Evolutionary conservation across 2,329 filamentous ascomycete genomes (phyloP).

Genomic region (Magnaporthales sp.): DNA sequence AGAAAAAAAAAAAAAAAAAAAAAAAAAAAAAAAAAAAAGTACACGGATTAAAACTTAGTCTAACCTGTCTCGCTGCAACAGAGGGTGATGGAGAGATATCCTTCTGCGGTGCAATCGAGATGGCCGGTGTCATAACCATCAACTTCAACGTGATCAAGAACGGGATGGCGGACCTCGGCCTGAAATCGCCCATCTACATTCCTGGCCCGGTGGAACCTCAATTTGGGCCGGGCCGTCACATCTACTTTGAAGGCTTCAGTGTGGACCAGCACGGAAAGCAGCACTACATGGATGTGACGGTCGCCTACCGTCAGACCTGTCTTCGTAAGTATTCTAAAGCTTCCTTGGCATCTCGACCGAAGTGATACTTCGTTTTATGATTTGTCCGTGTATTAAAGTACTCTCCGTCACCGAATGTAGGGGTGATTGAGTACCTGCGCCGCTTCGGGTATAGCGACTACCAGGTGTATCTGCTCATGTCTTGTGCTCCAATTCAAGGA

Average conservation of each 20-base stretch:
- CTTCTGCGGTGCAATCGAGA: constrained; percentile 86
- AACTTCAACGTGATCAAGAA: constrained; percentile 83
- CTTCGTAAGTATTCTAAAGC: constrained; percentile 31
- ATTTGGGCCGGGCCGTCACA: constrained; percentile 71
- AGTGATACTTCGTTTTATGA: constrained; percentile 4
- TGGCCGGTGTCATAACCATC: constrained; percentile 76
- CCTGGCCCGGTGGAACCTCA: constrained; percentile 83
- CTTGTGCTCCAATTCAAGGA: constrained; percentile 79
- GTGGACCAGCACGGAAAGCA: constrained; percentile 86
- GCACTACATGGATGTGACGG: constrained; percentile 77
- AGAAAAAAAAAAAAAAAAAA: neutral
- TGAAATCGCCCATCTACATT: constrained; percentile 79
- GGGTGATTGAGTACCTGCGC: constrained; percentile 71
- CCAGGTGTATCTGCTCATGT: constrained; percentile 78
- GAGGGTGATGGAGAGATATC: constrained; percentile 86
- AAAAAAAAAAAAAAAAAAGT: neutral
- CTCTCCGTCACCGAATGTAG: constrained; percentile 13
- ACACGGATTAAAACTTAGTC: too few species aligned
- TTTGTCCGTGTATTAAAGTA: neutral
- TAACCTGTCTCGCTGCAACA: constrained; percentile 13
- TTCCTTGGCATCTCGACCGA: neutral
- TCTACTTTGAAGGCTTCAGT: constrained; percentile 85
- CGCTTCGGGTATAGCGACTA: constrained; percentile 65
- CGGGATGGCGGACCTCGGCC: constrained; percentile 63
- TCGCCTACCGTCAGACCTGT: constrained; percentile 78